These are phyloP conservation scores for Coccomyxa sp. DNA, from an alignment of 139 green algal genomes.

Conservation along the genomic window DNA sequence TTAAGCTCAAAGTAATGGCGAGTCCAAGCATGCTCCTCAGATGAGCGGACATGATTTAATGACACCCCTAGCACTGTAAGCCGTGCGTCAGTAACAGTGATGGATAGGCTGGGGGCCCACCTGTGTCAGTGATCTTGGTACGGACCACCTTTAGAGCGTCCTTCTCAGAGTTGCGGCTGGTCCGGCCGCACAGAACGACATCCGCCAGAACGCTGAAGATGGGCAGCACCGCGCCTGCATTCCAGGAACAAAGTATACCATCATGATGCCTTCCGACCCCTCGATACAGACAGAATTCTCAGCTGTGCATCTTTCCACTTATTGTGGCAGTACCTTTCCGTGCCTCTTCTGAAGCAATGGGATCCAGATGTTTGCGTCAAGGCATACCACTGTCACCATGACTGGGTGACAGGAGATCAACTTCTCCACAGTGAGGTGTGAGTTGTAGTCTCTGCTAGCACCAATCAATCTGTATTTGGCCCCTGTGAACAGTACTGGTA, in stretches of 20 bases:
- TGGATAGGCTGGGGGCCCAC: too few species aligned
- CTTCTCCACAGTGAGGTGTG: not conserved
- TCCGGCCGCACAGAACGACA: not conserved
- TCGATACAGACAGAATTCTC: not conserved
- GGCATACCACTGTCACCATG: too few species aligned
- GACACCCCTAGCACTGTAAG: too few species aligned
- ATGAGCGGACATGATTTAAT: too few species aligned
- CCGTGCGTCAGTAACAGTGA: too few species aligned
- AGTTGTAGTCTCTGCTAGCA: not conserved
- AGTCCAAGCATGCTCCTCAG: too few species aligned
- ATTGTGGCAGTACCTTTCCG: not conserved
- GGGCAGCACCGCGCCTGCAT: constrained; percentile 23
- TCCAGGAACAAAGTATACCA: not conserved
- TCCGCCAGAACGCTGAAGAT: constrained; percentile 13
- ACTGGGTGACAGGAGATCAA: too few species aligned
- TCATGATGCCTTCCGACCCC: not conserved
- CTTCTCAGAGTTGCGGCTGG: not conserved
- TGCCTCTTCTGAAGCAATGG: not conserved
- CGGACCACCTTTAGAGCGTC: not conserved
- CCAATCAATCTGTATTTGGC: not conserved
- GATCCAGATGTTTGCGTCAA: not conserved
- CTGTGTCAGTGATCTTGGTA: not conserved
- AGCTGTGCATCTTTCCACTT: not conserved
- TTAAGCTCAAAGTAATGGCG: too few species aligned
- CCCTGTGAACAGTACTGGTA: not conserved